Conservation (phyloP, 1,139 yeast species). For the Diutina rugosa region DNA sequence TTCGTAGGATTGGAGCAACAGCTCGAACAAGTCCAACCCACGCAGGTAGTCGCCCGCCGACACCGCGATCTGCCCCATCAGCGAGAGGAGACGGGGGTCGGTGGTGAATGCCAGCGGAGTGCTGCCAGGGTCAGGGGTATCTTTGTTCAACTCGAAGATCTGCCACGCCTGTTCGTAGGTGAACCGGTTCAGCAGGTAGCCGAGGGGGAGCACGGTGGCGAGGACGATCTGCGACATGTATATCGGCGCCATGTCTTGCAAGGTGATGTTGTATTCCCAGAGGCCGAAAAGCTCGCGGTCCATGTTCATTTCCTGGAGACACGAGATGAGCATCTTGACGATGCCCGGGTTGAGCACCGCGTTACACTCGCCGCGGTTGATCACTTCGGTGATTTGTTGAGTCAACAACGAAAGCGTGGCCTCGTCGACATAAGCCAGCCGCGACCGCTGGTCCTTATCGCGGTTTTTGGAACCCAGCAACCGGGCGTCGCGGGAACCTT, state of each 20-base stretch:
- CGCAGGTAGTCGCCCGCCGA: slow-evolving; percentile 25
- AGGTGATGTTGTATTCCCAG: slow-evolving; percentile 33
- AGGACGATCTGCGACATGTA: slow-evolving; percentile 25
- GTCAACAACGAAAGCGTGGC: slow-evolving; percentile 19
- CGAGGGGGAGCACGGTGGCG: slow-evolving; percentile 59
- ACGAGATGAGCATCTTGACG: slow-evolving; percentile 14
- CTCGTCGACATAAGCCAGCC: slow-evolving; percentile 17
- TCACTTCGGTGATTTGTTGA: slow-evolving; percentile 19
- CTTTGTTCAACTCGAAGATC: slow-evolving; percentile 22
- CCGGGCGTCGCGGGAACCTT: slow-evolving; percentile 18
- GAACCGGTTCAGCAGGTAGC: slow-evolving; percentile 48
- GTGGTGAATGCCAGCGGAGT: not conserved
- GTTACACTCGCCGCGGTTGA: slow-evolving; percentile 18
- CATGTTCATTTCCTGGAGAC: slow-evolving; percentile 24
- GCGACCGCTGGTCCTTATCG: slow-evolving; percentile 25
- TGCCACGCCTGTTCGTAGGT: slow-evolving; percentile 42
- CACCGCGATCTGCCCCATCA: slow-evolving; percentile 30
- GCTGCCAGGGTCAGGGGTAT: slow-evolving; percentile 10
- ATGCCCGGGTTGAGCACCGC: slow-evolving; percentile 12
- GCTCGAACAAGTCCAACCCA: slow-evolving; percentile 29
- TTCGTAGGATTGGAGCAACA: slow-evolving; percentile 19
- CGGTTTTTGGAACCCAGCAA: slow-evolving; percentile 21
- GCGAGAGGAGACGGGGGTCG: slow-evolving; percentile 11
- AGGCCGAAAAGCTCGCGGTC: slow-evolving; percentile 22
- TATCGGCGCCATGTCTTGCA: slow-evolving; percentile 14